Percentiles rank a stretch among this genome's conserved stretches.
These are phyloP conservation scores for Auxenochlorella protothecoides DNA, from an alignment of 139 green algal species.

Conservation along the genomic window DNA sequence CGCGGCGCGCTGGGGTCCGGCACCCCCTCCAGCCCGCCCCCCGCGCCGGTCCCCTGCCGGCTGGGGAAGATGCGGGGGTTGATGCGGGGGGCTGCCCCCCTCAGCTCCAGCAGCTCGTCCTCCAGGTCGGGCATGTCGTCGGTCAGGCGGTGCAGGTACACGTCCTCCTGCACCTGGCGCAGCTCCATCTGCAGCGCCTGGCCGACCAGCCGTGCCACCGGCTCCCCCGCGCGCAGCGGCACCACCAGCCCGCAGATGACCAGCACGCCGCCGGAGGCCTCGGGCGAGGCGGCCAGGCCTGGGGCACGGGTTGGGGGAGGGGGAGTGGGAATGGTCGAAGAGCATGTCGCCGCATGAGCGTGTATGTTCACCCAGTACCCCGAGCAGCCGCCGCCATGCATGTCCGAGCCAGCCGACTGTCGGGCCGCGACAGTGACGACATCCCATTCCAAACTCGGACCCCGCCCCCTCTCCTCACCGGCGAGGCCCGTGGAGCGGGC, in stretches of 20 bases:
- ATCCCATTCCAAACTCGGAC: too few relatives aligned
- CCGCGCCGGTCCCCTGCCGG: neutral
- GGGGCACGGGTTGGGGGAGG: neutral
- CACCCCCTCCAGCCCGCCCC: neutral
- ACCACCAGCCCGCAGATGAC: conserved; percentile 10
- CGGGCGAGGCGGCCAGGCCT: neutral
- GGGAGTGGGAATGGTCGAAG: neutral
- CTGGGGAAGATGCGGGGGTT: conserved; percentile 26
- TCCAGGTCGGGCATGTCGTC: conserved; percentile 17
- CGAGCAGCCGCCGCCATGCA: too few relatives aligned
- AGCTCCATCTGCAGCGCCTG: conserved; percentile 14
- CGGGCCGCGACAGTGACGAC: too few relatives aligned
- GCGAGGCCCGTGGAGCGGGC: too few relatives aligned
- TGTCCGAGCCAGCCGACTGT: too few relatives aligned
- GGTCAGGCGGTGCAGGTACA: conserved; percentile 17
- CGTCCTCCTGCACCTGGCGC: conserved; percentile 4
- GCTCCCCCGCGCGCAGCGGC: too few relatives aligned
- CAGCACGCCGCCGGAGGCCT: conserved; percentile 4
- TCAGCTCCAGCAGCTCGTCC: conserved; percentile 34
- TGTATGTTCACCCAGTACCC: too few relatives aligned
- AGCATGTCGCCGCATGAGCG: too few relatives aligned
- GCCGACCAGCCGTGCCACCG: neutral
- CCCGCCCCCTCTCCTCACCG: too few relatives aligned
- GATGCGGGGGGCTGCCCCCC: conserved; percentile 21
- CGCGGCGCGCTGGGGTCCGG: conserved; percentile 2